Percentiles rank a stretch among this genome's conserved stretches.
Conservation (phyloP, 257 asterid species). For the Ligustrum vulgare region DNA sequence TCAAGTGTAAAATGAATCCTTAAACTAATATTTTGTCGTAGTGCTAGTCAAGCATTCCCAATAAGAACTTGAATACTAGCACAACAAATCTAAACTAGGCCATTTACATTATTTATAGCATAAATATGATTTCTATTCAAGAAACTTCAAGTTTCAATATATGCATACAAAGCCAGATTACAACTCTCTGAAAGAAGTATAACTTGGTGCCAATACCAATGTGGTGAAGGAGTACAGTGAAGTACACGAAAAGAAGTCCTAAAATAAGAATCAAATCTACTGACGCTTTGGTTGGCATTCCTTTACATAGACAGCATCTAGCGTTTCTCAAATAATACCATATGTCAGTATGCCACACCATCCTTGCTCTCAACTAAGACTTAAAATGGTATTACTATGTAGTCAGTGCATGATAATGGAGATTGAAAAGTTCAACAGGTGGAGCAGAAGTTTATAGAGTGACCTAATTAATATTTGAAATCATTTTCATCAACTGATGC, state of each 20-base stretch:
- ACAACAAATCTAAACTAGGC: not conserved
- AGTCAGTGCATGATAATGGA: not conserved
- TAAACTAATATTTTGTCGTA: not conserved
- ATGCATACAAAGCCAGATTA: not conserved
- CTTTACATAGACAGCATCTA: not conserved
- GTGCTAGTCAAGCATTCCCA: constrained; percentile 8
- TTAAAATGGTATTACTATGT: not conserved
- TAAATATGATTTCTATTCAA: not conserved
- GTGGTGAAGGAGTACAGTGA: not conserved
- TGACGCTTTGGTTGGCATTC: constrained; percentile 8
- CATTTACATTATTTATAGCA: not conserved
- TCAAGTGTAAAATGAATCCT: not conserved
- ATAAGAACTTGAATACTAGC: constrained; percentile 1
- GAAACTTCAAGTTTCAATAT: not conserved
- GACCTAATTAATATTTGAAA: constrained; percentile 13
- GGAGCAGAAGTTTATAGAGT: not conserved
- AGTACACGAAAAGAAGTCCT: not conserved
- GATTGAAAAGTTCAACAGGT: not conserved
- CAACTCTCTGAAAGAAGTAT: not conserved
- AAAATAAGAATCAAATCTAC: not conserved
- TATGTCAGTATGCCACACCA: not conserved
- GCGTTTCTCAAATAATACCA: not conserved
- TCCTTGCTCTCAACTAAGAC: not conserved
- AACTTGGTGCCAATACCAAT: constrained; percentile 1
- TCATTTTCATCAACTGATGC: not conserved